A percentile compares a stretch with the other conserved stretches of the same genome.
Conservation (phyloP, 805 yeast species). For the Candida hispaniensis region DNA sequence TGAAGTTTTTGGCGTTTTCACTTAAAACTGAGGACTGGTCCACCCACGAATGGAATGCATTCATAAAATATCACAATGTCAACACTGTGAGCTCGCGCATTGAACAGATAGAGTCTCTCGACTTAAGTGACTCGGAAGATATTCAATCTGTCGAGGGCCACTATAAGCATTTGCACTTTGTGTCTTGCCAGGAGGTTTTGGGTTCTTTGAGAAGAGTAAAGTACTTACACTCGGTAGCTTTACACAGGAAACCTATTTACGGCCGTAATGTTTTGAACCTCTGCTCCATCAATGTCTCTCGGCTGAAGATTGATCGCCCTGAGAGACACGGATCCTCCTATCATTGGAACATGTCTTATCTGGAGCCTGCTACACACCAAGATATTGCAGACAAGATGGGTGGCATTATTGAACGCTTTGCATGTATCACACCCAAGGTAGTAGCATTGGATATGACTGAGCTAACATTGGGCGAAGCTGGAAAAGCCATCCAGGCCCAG, state of each 20-base stretch:
- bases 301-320: conserved; percentile 8
- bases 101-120: conserved; percentile 18
- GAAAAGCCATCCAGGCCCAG: conserved; percentile 18
- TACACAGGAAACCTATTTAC: conserved; percentile 48
- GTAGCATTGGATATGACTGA: conserved; percentile 58
- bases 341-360: conserved; percentile 11
- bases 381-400: conserved; percentile 40
- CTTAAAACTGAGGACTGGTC: conserved; percentile 36
- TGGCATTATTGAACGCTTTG: conserved; percentile 38
- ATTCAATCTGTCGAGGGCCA: conserved; percentile 35
- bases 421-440: conserved; percentile 80
- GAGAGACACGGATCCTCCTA: conserved; percentile 7
- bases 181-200: conserved; percentile 19
- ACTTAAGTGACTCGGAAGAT: conserved; percentile 21
- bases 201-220: conserved; percentile 7
- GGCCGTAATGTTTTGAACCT: conserved; percentile 47
- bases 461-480: conserved; percentile 24
- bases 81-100: conserved; percentile 13
- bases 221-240: conserved; percentile 11
- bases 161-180: conserved; percentile 45
- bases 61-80: conserved; percentile 15
- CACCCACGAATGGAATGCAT: conserved; percentile 20
- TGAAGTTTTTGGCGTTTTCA: conserved; percentile 47
- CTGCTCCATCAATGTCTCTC: conserved; percentile 26
- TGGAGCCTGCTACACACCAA: conserved; percentile 7